phyloP scores from a whole-genome alignment of 176 grass and related monocot species.

The Rhipidocladum racemiflorum region DNA sequence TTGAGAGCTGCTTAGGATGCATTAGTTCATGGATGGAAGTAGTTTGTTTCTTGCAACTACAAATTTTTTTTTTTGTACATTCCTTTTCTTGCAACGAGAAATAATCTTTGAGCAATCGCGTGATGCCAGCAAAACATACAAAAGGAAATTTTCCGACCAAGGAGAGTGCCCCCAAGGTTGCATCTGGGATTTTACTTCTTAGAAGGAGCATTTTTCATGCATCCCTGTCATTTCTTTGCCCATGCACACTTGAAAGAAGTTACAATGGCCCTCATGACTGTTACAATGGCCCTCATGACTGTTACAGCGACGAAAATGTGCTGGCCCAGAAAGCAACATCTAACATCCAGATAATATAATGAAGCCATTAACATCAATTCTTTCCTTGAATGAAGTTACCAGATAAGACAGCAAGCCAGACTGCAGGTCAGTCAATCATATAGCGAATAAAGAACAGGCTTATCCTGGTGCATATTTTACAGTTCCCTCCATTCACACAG shows the following conservation, averaged over 20 bases:
- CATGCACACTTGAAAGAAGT: neutral
- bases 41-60: neutral
- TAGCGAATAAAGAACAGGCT: neutral
- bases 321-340: slow-evolving; percentile 18
- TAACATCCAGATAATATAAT: neutral
- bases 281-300: neutral
- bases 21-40: neutral
- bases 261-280: neutral
- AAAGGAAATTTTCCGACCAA: neutral
- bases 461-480: slow-evolving; percentile 2
- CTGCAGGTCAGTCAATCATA: slow-evolving; percentile 19
- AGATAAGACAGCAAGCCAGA: slow-evolving; percentile 23
- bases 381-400: slow-evolving; percentile 20
- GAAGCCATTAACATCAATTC: neutral
- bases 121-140: neutral
- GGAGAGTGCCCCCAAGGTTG: neutral
- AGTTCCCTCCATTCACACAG: slow-evolving; percentile 27
- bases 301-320: slow-evolving; percentile 6
- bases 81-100: neutral
- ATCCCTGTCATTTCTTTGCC: neutral
- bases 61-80: neutral
- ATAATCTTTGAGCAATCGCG: neutral
- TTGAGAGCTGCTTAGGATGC: neutral
- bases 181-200: neutral
- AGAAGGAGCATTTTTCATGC: slow-evolving; percentile 1